Base-by-base conservation (phyloP, 192 early-diverging fungal species). In the Backusella circina region DNA sequence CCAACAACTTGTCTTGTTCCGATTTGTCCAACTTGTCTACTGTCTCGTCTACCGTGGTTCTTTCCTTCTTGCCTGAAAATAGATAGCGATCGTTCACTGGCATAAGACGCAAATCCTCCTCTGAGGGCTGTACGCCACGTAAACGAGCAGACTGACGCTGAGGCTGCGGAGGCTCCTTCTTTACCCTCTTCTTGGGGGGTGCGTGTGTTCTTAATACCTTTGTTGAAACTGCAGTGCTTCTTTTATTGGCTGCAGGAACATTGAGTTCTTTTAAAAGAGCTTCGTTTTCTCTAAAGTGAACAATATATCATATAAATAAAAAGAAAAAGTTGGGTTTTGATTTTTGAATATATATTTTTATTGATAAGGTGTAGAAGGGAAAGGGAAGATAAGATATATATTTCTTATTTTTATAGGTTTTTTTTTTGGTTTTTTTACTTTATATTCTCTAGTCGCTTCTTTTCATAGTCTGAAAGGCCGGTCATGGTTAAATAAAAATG, bases 381-480 rank as follows among this genome's bases (percentile, higher is more conserved):
- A 37, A 21, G 37, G 9, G 33, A 47, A 47, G 44, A 47, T 47
- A 47, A 47, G 44, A 47, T 47, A 47, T 47, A 47, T 18, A 16
- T n/a, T 41, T 41, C 39, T 41, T 41, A 41, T 41, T 41, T 16
- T 41, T 41, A 64, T 41, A 70, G 39, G 13, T 35, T 18, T n/a
- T 67, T 10, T 65, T 30, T 31, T 65, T 65, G 1, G 23, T 66
- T 15, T 35, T 23, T 54, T 67, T 80, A 80, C 71, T 75, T 66
- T 31, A 83, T 83, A 35, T 83, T 83, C 47, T 69, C 41, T 44
- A 73, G 36, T 26, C 82, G 76, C 51, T 80, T 57, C 33, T 64
- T 70, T 66, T 83, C 82, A 73, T 83, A 83, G 16, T 77, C 82
- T 26, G 79, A 80, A 21, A 79, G 51, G 51, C 51, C 51, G 16